Percentiles rank a stretch among this genome's conserved stretches.
Conservation (phyloP, 208 protist genomes). For the Leishmania braziliensis region DNA sequence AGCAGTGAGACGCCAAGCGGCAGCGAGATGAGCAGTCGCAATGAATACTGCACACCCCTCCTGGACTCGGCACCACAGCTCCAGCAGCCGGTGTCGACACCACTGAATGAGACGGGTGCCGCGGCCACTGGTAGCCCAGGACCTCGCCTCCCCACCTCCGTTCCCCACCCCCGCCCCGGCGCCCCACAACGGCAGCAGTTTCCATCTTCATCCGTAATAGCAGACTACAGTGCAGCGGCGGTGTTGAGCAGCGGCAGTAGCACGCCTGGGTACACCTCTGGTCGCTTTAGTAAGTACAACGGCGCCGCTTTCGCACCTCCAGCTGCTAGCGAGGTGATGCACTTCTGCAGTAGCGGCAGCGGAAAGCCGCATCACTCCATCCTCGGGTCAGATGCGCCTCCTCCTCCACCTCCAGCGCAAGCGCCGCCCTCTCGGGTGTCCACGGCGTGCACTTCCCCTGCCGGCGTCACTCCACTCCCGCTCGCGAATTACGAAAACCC, state of each 20-base stretch:
- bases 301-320: neutral
- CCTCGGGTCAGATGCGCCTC: neutral
- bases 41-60: neutral
- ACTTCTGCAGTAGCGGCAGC: neutral
- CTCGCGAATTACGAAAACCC: neutral
- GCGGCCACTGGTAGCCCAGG: neutral
- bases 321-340: neutral
- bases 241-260: neutral
- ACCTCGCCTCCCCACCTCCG: neutral
- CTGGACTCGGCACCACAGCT: slow-evolving; percentile 5
- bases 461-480: neutral
- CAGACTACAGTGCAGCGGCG: neutral
- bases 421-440: neutral
- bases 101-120: neutral
- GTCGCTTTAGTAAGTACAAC: slow-evolving; percentile 25
- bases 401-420: slow-evolving; percentile 4
- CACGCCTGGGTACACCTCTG: slow-evolving; percentile 22
- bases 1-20: neutral
- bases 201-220: neutral
- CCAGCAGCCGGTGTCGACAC: slow-evolving; percentile 2
- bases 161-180: neutral
- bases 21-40: neutral
- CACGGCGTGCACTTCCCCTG: neutral
- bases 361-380: neutral
- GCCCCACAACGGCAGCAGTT: neutral